These are phyloP conservation scores for Pleurotus eryngii DNA, from an alignment of 768 basidiomycete species.

Conservation along the genomic window DNA sequence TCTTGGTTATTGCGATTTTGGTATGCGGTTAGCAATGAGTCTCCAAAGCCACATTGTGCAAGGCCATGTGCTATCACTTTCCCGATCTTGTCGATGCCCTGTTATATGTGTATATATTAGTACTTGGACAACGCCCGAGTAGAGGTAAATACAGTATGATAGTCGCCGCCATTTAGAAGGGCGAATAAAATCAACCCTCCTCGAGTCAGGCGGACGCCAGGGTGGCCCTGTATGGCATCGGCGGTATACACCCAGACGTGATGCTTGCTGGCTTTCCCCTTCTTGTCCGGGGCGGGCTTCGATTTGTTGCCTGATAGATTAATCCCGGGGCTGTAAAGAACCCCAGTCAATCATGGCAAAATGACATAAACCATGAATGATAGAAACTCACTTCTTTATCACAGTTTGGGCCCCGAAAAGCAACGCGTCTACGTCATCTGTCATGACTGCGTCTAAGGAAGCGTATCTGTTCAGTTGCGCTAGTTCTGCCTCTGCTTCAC, in stretches of 20 bases:
- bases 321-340: conserved; percentile 24
- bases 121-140: neutral
- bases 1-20: conserved; percentile 4
- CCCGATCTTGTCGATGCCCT: conserved; percentile 37
- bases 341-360: conserved; percentile 11
- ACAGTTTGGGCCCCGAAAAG: conserved; percentile 34
- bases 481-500: conserved; percentile 37
- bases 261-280: conserved; percentile 46
- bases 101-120: neutral
- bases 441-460: conserved; percentile 42
- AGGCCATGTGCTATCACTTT: conserved; percentile 53
- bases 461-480: conserved; percentile 35
- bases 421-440: conserved; percentile 46
- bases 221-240: conserved; percentile 15
- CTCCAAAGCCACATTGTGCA: conserved; percentile 55
- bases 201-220: conserved; percentile 19
- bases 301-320: conserved; percentile 26
- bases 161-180: conserved; percentile 32
- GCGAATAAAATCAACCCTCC: conserved; percentile 31
- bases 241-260: conserved; percentile 25
- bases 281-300: conserved; percentile 41
- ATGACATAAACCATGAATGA: neutral
- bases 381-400: conserved; percentile 16
- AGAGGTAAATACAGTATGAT: conserved; percentile 20
- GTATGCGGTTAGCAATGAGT: conserved; percentile 42